A percentile compares a stretch with the other conserved stretches of the same genome.
Evolutionary conservation across 108 stramenopile genomes (phyloP).

Genomic region (Cyclotella distinguenda): DNA sequence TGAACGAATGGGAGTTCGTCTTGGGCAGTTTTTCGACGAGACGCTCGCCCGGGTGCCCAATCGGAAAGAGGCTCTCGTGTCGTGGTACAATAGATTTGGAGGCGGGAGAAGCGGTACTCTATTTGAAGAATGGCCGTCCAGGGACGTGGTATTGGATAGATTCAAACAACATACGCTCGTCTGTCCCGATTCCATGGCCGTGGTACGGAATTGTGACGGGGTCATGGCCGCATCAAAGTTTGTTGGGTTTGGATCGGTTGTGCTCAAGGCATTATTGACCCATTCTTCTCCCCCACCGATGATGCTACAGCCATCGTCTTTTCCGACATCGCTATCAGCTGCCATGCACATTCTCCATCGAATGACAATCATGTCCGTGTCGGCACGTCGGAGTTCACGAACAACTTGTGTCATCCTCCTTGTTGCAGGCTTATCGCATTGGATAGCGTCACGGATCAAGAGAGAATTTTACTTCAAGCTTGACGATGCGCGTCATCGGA

Average conservation of each 20-base stretch:
- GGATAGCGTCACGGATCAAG: conserved; percentile 12
- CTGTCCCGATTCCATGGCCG: conserved; percentile 55
- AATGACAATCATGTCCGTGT: not conserved
- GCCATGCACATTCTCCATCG: not conserved
- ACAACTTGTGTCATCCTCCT: conserved; percentile 8
- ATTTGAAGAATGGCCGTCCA: conserved; percentile 37
- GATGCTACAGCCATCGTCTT: not conserved
- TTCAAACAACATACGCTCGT: conserved; percentile 57
- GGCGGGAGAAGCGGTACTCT: conserved; percentile 15
- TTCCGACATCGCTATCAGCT: not conserved
- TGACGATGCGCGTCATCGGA: conserved; percentile 12
- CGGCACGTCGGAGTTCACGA: not conserved
- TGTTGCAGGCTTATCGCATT: conserved; percentile 1
- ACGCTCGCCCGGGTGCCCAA: conserved; percentile 59
- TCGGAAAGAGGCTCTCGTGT: conserved; percentile 48
- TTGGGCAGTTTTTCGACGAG: conserved; percentile 62
- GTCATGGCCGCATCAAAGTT: conserved; percentile 19
- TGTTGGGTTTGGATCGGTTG: conserved; percentile 7
- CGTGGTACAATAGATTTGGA: conserved; percentile 18
- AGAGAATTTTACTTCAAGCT: conserved; percentile 37
- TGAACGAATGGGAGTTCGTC: conserved; percentile 41
- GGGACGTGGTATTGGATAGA: conserved; percentile 55
- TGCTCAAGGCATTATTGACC: conserved; percentile 6
- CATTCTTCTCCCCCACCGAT: not conserved
- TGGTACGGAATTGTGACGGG: conserved; percentile 54